Evolutionary conservation across 179 eudicot genomes (phyloP), one percentile per base, ranked within the genome.

Genomic region (Nepenthes alata): DNA sequence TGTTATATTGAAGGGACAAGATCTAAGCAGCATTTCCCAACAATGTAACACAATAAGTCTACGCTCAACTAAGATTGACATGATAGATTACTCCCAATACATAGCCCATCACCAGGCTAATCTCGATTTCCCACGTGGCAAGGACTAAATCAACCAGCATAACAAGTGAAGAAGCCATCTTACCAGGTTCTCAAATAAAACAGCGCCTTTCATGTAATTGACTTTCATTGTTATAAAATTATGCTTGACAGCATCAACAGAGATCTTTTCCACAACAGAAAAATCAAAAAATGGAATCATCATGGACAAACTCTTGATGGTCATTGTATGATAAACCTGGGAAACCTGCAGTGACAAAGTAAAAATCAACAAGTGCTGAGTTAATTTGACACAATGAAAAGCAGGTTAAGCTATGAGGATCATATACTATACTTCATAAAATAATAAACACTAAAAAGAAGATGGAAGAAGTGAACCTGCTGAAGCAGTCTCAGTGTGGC

Each of bases 401-500:
- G 15, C 53, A 11, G n/a, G 15, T 41, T 11, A 50, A 50, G 55
- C 44, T 50, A 47, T 14, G 3, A 50, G 53, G 4, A 13, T 3
- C 11, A 11, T 11, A 2, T 36, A n/a, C 35, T 14, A 34, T 35
- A 15, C 36, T 12, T 36, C 5, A 34, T 51, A 55, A 11, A n/a
- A 35, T 2, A 55, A 35, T 37, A 25, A 55, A 55, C 12, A 55
- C 25, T 25, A 10, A 35, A 8, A 55, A 25, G 2, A 50, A 50
- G n/a, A 50, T 8, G 63, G 39, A 38, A 25, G 15, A 54, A 65
- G 47, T 5, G 12, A 35, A 91, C 98, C 96, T 87, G 96, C 74
- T 78, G 96, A 38, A 91, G 89, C 81, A 84, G 67, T 73, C 95
- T 84, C 67, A 89, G 61, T 6, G 95, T 86, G n/a, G 95, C 91